phyloP scores from a whole-genome alignment of 805 yeast genomes.

The Pachysolen tannophilus region DNA sequence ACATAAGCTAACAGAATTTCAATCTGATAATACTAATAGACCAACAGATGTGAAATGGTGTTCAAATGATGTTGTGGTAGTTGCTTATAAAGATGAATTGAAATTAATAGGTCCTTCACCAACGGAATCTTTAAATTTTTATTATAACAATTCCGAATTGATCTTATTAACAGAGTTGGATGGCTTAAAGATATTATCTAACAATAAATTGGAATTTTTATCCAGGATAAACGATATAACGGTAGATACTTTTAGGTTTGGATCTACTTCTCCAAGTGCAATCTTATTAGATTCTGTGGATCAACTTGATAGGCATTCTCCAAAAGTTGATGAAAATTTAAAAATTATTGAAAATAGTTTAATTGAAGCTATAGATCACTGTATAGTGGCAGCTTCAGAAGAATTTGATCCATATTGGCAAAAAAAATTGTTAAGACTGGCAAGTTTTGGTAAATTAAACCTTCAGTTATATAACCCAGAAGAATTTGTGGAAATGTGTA shows the following conservation, averaged over 20 bases:
- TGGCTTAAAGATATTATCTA: slow-evolving; percentile 64
- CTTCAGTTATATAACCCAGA: slow-evolving; percentile 48
- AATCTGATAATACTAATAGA: slow-evolving; percentile 22
- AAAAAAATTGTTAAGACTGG: slow-evolving; percentile 71
- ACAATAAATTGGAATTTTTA: slow-evolving; percentile 49
- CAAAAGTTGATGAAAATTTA: slow-evolving; percentile 75
- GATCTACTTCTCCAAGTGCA: slow-evolving; percentile 78
- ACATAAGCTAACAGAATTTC: slow-evolving; percentile 33
- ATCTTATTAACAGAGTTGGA: slow-evolving; percentile 48
- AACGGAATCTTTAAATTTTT: slow-evolving; percentile 47
- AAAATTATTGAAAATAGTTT: slow-evolving; percentile 42
- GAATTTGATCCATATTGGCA: slow-evolving; percentile 80
- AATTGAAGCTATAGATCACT: slow-evolving; percentile 54
- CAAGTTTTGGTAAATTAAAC: slow-evolving; percentile 75
- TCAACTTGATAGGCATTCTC: slow-evolving; percentile 56
- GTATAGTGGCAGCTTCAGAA: slow-evolving; percentile 66
- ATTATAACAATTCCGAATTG: slow-evolving; percentile 30
- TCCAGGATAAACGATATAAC: slow-evolving; percentile 53
- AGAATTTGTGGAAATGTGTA: slow-evolving; percentile 54
- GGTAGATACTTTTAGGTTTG: slow-evolving; percentile 64
- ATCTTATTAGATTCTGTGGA: slow-evolving; percentile 74
- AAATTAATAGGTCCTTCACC: slow-evolving; percentile 66
- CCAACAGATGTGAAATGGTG: slow-evolving; percentile 69
- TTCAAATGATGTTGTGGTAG: slow-evolving; percentile 71
- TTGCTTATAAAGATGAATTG: slow-evolving; percentile 52